Evolutionary conservation across 2,329 filamentous ascomycete species (phyloP), one percentile per base, ranked within the genome.

Genomic region (Cercospora janseana): DNA sequence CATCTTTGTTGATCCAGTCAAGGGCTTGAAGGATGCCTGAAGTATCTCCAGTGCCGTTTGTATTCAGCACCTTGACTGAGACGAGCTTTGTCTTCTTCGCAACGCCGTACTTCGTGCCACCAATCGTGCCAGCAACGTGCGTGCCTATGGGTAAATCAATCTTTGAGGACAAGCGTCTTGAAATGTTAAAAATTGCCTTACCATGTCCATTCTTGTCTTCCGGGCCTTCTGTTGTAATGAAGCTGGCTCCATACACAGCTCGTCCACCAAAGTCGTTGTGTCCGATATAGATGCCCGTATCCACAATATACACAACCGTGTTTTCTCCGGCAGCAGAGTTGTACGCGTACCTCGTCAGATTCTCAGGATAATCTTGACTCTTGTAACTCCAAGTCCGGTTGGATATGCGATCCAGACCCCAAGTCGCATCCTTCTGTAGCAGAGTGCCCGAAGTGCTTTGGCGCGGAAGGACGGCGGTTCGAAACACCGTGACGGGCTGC

Each of bases 71-170:
- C 62, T 76, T 78, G 54, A 79, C 75, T 32, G 73, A 72, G 21
- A 70, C 66, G 55, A 74, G 62, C 59, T 72, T 74, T 32, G 69
- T 70, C 13, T 65, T 67, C 31, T 67, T 66, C 5, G 71, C 70
- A 4, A 84, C 79, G 54, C 82, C 82, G 51, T 79, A 83, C 3
- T 76, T 82, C 42, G 70, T 72, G 31, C 80, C 79, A n/a, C 71
- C 82, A 37, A 83, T 77, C 54, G 91, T 96, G 62, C 92, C 92
- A 57, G 92, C 95, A 68, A 84, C 28, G 28, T 45, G 26, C 28
- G 41, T 45, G 27, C 41, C 41, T 45, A 13, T 13, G 21, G 10
- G 4, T 40, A 4, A 40, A 23, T 9, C 3, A 15, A 10, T 29
- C 8, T 9, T 1, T 15, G 6, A 6, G 6, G 3, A 13, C 13